phyloP scores from a whole-genome alignment of 164 flowering plant species.

The Saururus chinensis region DNA sequence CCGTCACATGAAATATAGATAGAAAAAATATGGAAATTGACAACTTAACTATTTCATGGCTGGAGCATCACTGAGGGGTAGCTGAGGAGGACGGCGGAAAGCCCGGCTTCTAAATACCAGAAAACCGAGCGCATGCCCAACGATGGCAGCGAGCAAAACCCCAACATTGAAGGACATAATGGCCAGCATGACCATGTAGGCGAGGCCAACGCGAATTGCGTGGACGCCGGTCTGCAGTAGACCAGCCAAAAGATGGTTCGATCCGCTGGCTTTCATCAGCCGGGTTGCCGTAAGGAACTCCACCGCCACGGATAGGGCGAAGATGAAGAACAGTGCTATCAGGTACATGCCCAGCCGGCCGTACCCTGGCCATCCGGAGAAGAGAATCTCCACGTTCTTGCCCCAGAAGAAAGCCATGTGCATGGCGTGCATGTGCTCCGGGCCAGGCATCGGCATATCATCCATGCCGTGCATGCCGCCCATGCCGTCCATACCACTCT shows the following conservation, averaged over 20 bases:
- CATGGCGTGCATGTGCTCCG: constrained; percentile 7
- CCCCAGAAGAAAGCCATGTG: constrained; percentile 42
- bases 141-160: constrained; percentile 22
- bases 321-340: constrained; percentile 22
- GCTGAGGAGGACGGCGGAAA: background rate
- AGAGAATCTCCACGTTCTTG: constrained; percentile 20
- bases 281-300: constrained; percentile 23
- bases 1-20: no score
- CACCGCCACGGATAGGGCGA: constrained; percentile 14
- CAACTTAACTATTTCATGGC: no score
- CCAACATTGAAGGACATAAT: constrained; percentile 34
- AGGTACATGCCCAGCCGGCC: constrained; percentile 20
- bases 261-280: background rate
- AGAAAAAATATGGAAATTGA: no score
- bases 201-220: constrained; percentile 23
- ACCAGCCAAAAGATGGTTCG: constrained; percentile 9
- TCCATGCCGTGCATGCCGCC: background rate
- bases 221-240: constrained; percentile 18
- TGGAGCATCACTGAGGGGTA: background rate
- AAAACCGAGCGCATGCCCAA: constrained; percentile 27
- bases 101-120: constrained; percentile 12
- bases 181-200: constrained; percentile 41
- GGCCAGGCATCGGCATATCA: background rate
- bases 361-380: constrained; percentile 32
- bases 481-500: no score